Evolutionary conservation across 495 filamentous ascomycete species (phyloP), one percentile per base, ranked within the genome.

Genomic region (Penicillium ucsense): DNA sequence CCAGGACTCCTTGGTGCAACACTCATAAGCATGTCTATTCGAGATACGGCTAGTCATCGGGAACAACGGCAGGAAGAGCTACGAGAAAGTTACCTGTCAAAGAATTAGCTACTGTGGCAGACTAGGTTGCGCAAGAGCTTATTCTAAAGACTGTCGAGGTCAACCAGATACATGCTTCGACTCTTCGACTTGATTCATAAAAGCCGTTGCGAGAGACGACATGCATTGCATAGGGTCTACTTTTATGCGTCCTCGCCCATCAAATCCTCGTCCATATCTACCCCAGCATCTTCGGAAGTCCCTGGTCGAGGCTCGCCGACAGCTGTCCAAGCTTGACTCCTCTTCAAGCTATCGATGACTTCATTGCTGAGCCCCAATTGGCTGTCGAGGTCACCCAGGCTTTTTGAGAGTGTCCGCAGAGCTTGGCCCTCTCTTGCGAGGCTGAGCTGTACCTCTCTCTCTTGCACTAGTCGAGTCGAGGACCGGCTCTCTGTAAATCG

Each of bases 241-340:
- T 20, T 20, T 20, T 2, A 20, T 20, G 20, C 20, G 20, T 20
- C 32, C 31, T 76, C 75, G 31, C 67, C 78, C 83, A 87, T 86
- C 36, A 87, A 66, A 55, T 87, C 82, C 59, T 86, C 82, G 41
- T 86, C 82, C 42, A 80, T 73, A 3, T 79, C 67, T 38, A 66
- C 57, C 4, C 56, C 57, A 48, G 65, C 66, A 35, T 68, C 68
- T 8, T 47, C 57, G 20, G 40, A 46, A 6, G 30, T 30, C 6
- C 45, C 55, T 7, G 42, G 11, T 35, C 43, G 38, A 3, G 27
- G 31, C 3, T 52, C 49, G 36, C 43, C 35, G 30, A 38, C 46
- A n/a, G 32, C 30, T 6, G 44, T 31, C 59, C 51, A 56, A 28
- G 31, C 8, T 34, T 48, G 55, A 47, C 57, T 56, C 34, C 66